Base-by-base conservation (phyloP, 2,329 filamentous ascomycete species). In the Penicillium sp. region DNA sequence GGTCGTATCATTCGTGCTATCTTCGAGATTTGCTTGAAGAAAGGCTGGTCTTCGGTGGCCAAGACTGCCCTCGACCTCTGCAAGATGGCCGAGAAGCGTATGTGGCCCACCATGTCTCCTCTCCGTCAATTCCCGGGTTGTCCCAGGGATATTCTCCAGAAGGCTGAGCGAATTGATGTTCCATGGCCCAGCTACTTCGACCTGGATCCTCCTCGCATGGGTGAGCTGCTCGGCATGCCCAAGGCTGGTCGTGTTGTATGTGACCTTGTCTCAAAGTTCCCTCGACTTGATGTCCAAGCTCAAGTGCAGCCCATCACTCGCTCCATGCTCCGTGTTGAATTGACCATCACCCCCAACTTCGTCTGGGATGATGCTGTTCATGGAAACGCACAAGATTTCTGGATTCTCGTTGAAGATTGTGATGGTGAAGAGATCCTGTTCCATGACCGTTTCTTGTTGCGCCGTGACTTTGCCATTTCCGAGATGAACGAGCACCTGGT, bases 81-180 rank as follows among this genome's bases (percentile, higher is more conserved):
- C 81, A 99, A 99, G 82, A 98, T 97, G 92, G 95, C 94, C 0
- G 95, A 99, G 82, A 97, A 97, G 84, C 87, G 96, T 54, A 99
- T 99, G 96, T 99, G 95, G 95, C 93, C 94, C 15, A 98, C 94
- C 6, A 99, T 98, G 95, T 92, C 92, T 40, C 95, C 96, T 12
- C 83, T 99, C 35, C 88, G 95, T 58, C 95, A 99, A 73, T 99
- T 99, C 74, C 87, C 90, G 3, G 81, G 83, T 42, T 97, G 93
- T 73, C 88, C 93, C 3, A 84, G 88, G 44, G 94, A 98, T 61
- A 91, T 98, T 57, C 83, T 98, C 53, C 89, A 92, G 68, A 98
- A 98, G 79, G 90, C 93, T 3, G 95, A 99, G 81, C 87, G 93
- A 68, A 96, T 98, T 64, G 93, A 97, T 69, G 93, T 98, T 22